These are phyloP conservation scores for Phytopythium cucurbitacearum DNA, from an alignment of 352 stramenopile species.

Conservation along the genomic window DNA sequence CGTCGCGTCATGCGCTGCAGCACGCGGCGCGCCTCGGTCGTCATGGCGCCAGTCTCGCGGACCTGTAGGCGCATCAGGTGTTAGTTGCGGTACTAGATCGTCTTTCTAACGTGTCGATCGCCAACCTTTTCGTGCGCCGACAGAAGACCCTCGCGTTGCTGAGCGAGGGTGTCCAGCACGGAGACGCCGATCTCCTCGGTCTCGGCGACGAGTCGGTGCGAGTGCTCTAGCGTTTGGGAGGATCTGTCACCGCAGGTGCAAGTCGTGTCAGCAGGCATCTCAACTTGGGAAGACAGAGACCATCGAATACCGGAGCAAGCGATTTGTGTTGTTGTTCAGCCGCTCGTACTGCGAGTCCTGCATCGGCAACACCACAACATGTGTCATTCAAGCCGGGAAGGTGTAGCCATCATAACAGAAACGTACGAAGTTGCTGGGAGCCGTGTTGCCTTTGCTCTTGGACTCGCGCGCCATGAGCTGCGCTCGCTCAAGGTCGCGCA, in stretches of 20 bases:
- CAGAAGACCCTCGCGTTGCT: slow-evolving; percentile 68
- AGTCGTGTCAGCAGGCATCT: neutral
- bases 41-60: slow-evolving; percentile 66
- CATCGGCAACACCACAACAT: neutral
- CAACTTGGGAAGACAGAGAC: neutral
- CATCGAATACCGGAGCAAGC: slow-evolving; percentile 38
- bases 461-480: slow-evolving; percentile 58
- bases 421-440: slow-evolving; percentile 8
- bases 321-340: slow-evolving; percentile 60
- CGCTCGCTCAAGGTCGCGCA: slow-evolving; percentile 64
- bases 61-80: slow-evolving; percentile 25
- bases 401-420: neutral
- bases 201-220: slow-evolving; percentile 59
- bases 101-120: neutral
- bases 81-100: neutral
- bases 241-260: slow-evolving; percentile 24
- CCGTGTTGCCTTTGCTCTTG: slow-evolving; percentile 11
- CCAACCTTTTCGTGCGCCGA: slow-evolving; percentile 63
- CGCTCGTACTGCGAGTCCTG: slow-evolving; percentile 68
- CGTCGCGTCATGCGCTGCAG: slow-evolving; percentile 74
- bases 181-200: slow-evolving; percentile 69
- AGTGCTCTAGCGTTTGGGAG: slow-evolving; percentile 54
- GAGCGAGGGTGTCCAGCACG: slow-evolving; percentile 62
- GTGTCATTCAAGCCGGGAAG: neutral
- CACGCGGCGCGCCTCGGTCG: slow-evolving; percentile 56